These are phyloP conservation scores for Lipomyces spencermartinsiae DNA, from an alignment of 805 yeast species.

Conservation along the genomic window DNA sequence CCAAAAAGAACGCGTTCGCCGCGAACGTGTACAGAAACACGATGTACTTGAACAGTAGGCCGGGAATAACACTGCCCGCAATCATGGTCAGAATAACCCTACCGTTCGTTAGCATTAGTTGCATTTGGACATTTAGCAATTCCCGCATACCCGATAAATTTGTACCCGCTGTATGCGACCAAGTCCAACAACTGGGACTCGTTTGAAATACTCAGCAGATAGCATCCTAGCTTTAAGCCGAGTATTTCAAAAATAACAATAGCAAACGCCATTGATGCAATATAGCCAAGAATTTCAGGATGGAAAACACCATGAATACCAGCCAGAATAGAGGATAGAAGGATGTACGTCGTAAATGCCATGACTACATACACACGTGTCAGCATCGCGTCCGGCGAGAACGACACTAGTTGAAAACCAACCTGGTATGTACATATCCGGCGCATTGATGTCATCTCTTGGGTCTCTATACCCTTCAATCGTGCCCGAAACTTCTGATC, in stretches of 20 bases:
- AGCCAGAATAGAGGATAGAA: conserved; percentile 80
- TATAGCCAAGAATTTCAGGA: conserved; percentile 87
- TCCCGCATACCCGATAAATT: conserved; percentile 80
- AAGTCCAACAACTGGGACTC: conserved; percentile 73
- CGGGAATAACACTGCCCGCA: conserved; percentile 43
- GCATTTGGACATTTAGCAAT: conserved; percentile 50
- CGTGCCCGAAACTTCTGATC: conserved; percentile 49
- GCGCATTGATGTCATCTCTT: conserved; percentile 86
- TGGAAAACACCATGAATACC: conserved; percentile 91
- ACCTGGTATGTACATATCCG: conserved; percentile 90
- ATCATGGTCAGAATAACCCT: conserved; percentile 47
- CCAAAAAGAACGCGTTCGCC: conserved; percentile 60
- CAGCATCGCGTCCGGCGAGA: not conserved
- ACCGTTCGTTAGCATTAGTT: conserved; percentile 41
- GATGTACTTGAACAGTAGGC: conserved; percentile 55
- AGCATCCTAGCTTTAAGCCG: conserved; percentile 80
- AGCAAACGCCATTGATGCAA: conserved; percentile 85
- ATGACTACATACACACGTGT: conserved; percentile 53
- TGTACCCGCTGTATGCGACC: conserved; percentile 90
- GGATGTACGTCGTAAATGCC: conserved; percentile 87
- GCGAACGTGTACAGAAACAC: conserved; percentile 58
- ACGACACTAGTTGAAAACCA: not conserved
- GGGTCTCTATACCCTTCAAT: conserved; percentile 72
- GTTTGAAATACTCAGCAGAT: conserved; percentile 60
- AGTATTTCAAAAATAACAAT: conserved; percentile 77